Evolutionary conservation across 2,329 filamentous ascomycete species (phyloP), one percentile per base, ranked within the genome.

Genomic region (Fusarium euwallaceae): DNA sequence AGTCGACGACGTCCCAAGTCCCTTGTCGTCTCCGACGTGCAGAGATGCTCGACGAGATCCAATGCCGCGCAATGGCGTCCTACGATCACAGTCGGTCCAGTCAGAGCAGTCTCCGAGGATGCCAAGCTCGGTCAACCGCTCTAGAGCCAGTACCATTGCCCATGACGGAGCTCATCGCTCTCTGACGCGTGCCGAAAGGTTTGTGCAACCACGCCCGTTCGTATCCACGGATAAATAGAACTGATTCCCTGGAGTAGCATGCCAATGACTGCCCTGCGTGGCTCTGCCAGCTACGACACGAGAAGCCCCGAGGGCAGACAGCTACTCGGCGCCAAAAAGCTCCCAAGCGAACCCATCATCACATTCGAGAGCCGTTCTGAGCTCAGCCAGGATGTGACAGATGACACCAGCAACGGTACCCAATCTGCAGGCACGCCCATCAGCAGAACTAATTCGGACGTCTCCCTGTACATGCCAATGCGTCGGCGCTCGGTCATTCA

Each of bases 401-500:
- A 76, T 66, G 73, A 70, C 43, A 77, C 65, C 17, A 77, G 69
- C 43, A 75, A 71, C 68, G 67, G 62, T 48, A 71, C 73, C 53
- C 76, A 74, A 64, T 64, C 68, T 61, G 56, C 66, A 45, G 67
- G 67, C 58, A 70, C 73, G 16, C 63, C 73, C 34, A 74, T 80
- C 22, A 67, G 68, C 66, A 70, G 78, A 56, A 77, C 83, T n/a
- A 84, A 84, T 66, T 89, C 88, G 8, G 88, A 89, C 32, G 69
- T 84, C 4, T 86, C 86, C 5, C 74, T 88, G 12, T 88, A 86
- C 72, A 84, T 85, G 32, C 86, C 87, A 6, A 82, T 86, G 66
- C 84, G 87, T 20, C 83, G 87, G 45, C 84, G 86, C 11, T 88
- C 87, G 4, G 76, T 88, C 39, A 81, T 87, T 14, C 86, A 86